Percentiles rank a stretch among this genome's conserved stretches.
These are phyloP conservation scores for Erythrobasidium hasegawianum DNA, from an alignment of 1,284 basidiomycete species.

Conservation along the genomic window DNA sequence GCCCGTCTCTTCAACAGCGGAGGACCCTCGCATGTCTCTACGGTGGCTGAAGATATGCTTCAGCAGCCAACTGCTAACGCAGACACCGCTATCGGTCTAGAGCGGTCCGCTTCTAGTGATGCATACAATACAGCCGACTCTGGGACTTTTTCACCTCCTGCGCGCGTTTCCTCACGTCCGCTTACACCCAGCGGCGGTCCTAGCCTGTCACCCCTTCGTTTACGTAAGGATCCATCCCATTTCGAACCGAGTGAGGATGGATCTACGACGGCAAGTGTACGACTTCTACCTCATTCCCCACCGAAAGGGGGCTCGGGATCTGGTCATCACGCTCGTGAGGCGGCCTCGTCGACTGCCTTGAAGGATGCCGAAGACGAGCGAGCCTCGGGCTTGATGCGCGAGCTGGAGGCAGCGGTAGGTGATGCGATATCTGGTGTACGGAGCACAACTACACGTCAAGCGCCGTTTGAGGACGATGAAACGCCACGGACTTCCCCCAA, in stretches of 20 bases:
- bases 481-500: too few relatives aligned
- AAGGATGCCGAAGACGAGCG: background rate
- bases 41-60: too few relatives aligned
- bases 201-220: background rate
- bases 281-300: background rate
- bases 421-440: background rate
- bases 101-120: too few relatives aligned
- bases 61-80: too few relatives aligned
- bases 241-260: background rate
- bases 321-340: background rate
- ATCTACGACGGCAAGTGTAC: background rate
- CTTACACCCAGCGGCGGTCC: background rate
- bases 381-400: background rate
- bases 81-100: too few relatives aligned
- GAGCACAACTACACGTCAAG: too few relatives aligned
- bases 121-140: slow-evolving; percentile 2
- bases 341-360: background rate
- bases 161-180: slow-evolving; percentile 3
- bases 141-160: slow-evolving; percentile 16
- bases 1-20: too few relatives aligned
- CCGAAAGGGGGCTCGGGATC: background rate
- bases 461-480: too few relatives aligned
- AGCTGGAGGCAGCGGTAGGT: background rate
- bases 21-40: too few relatives aligned
- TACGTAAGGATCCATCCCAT: background rate